These are phyloP conservation scores for Xylaria sp. DNA, from an alignment of 2,329 filamentous ascomycete species.

Conservation along the genomic window DNA sequence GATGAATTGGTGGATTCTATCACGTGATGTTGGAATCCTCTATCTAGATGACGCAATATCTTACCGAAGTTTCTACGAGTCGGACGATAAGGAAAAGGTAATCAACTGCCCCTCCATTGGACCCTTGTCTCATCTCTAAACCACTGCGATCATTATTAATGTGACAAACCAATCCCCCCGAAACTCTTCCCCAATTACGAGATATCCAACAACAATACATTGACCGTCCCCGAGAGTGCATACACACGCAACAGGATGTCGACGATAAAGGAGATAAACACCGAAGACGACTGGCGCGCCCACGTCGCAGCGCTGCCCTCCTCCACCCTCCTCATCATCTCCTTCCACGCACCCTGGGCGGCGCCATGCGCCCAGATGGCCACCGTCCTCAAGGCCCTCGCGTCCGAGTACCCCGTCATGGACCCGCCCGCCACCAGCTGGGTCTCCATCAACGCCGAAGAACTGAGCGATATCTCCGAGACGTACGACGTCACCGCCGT, in stretches of 20 bases:
- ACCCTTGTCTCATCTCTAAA: slow-evolving; percentile 6
- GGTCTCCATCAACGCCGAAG: slow-evolving; percentile 91
- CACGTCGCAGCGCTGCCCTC: slow-evolving; percentile 67
- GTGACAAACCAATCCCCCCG: not conserved
- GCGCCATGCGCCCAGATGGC: slow-evolving; percentile 95
- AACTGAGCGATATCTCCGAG: slow-evolving; percentile 89
- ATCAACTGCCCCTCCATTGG: slow-evolving; percentile 38
- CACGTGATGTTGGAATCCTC: not conserved
- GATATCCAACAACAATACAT: not conserved
- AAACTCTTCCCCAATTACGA: not conserved
- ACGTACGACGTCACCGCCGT: slow-evolving; percentile 93
- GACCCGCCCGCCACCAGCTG: slow-evolving; percentile 73
- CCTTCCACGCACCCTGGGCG: slow-evolving; percentile 97
- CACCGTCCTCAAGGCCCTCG: slow-evolving; percentile 81
- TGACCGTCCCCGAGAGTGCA: not conserved
- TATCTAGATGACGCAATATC: slow-evolving; percentile 24
- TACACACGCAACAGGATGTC: slow-evolving; percentile 59
- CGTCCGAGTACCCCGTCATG: slow-evolving; percentile 77
- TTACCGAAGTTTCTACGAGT: slow-evolving; percentile 25
- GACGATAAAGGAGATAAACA: slow-evolving; percentile 75
- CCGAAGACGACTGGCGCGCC: slow-evolving; percentile 72
- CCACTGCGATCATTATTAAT: slow-evolving; percentile 7
- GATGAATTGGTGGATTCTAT: too few relatives aligned
- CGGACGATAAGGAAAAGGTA: slow-evolving; percentile 30
- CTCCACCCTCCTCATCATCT: slow-evolving; percentile 78